A percentile compares a stretch with the other conserved stretches of the same genome.
phyloP scores from a whole-genome alignment of 257 asterid species.

The Capsicum baccatum region DNA sequence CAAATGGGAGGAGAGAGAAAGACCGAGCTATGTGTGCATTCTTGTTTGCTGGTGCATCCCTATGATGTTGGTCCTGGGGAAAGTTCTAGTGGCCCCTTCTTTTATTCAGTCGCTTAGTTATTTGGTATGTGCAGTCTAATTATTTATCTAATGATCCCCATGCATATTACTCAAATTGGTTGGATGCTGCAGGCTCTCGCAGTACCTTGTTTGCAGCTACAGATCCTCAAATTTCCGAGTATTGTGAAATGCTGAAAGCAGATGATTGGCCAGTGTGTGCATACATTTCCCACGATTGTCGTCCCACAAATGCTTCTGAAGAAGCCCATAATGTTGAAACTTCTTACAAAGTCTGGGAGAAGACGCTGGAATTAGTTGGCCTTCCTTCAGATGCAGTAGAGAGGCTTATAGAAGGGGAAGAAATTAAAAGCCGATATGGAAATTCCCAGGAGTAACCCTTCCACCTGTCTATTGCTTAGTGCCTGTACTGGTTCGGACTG shows the following conservation, averaged over 20 bases:
- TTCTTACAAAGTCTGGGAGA: constrained; percentile 78
- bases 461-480: background rate
- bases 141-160: background rate
- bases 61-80: background rate
- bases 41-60: background rate
- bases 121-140: background rate
- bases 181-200: constrained; percentile 76
- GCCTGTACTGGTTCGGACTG: background rate
- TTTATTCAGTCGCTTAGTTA: background rate
- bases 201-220: constrained; percentile 95
- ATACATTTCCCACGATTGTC: constrained; percentile 82
- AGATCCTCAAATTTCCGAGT: constrained; percentile 86
- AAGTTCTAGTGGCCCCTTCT: background rate
- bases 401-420: constrained; percentile 82
- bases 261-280: constrained; percentile 99
- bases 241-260: constrained; percentile 80
- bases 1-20: background rate
- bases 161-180: constrained; percentile 18
- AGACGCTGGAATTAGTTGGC: constrained; percentile 82
- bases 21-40: background rate
- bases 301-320: constrained; percentile 90
- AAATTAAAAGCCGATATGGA: constrained; percentile 59
- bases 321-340: constrained; percentile 85
- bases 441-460: constrained; percentile 31
- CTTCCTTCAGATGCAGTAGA: constrained; percentile 87